phyloP scores from a whole-genome alignment of 148 eudicot genomes.

The Cornus kousa region DNA sequence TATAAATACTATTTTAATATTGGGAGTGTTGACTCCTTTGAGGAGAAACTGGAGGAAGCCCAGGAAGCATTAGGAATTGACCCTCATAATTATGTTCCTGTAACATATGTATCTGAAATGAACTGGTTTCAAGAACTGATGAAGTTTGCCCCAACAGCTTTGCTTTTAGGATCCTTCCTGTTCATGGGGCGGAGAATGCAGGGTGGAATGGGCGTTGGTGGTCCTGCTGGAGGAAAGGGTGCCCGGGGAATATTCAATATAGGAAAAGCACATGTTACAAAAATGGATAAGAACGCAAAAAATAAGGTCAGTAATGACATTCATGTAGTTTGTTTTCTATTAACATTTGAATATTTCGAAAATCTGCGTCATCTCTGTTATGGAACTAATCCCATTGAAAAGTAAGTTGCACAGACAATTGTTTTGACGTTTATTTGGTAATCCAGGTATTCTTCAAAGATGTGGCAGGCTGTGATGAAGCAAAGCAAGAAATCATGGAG shows the following conservation, averaged over 20 bases:
- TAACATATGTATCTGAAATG: slow-evolving; percentile 40
- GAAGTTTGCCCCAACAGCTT: slow-evolving; percentile 38
- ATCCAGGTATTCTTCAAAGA: slow-evolving; percentile 57
- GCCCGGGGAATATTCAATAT: slow-evolving; percentile 49
- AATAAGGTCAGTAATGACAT: slow-evolving; percentile 38
- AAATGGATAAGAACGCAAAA: slow-evolving; percentile 52
- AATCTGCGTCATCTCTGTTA: not conserved
- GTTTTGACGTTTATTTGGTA: not conserved
- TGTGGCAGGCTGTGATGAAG: slow-evolving; percentile 76
- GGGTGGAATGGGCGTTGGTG: slow-evolving; percentile 40
- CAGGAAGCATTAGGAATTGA: slow-evolving; percentile 48
- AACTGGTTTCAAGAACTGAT: slow-evolving; percentile 39
- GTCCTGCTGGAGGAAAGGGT: slow-evolving; percentile 44
- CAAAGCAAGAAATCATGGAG: slow-evolving; percentile 72
- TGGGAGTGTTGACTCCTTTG: slow-evolving; percentile 57
- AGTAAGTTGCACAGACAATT: not conserved
- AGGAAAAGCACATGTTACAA: slow-evolving; percentile 45
- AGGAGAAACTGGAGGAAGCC: slow-evolving; percentile 59
- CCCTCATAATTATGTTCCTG: slow-evolving; percentile 48
- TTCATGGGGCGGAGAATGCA: slow-evolving; percentile 43
- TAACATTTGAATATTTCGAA: not conserved
- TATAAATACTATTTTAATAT: slow-evolving; percentile 46
- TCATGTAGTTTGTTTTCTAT: not conserved
- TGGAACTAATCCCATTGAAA: no score
- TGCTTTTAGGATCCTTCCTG: slow-evolving; percentile 35